phyloP scores from a whole-genome alignment of 2,329 filamentous ascomycete genomes.

The Neonectria punicea region DNA sequence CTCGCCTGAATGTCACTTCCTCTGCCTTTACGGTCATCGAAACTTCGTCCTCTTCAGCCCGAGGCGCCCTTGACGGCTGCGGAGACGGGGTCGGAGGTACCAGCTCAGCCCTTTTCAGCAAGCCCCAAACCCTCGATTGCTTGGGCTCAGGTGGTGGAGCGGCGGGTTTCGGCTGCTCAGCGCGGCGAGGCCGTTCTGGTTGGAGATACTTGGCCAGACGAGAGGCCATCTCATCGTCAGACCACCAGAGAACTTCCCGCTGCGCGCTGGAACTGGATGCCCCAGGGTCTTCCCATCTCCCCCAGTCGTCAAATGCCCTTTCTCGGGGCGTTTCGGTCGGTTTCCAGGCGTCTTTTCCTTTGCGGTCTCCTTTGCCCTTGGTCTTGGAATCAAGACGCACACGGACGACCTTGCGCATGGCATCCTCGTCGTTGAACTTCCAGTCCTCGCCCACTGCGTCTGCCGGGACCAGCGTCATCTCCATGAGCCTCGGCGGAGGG shows the following conservation, averaged over 20 bases:
- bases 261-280: neutral
- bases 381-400: constrained; percentile 37
- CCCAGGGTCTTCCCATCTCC: constrained; percentile 50
- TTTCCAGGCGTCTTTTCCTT: constrained; percentile 16
- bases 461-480: constrained; percentile 58
- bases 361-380: constrained; percentile 23
- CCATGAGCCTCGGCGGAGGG: constrained; percentile 48
- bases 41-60: constrained; percentile 39
- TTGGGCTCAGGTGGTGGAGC: constrained; percentile 48
- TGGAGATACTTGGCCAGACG: constrained; percentile 58
- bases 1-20: constrained; percentile 61
- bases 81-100: constrained; percentile 6
- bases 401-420: constrained; percentile 46
- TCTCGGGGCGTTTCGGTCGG: neutral
- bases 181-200: constrained; percentile 42
- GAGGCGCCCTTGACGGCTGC: constrained; percentile 11
- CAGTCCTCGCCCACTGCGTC: constrained; percentile 51
- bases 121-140: constrained; percentile 48
- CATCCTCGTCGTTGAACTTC: constrained; percentile 48
- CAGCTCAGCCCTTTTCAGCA: constrained; percentile 44
- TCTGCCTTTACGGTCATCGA: constrained; percentile 56
- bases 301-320: constrained; percentile 58
- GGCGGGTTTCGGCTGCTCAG: constrained; percentile 41
- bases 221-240: constrained; percentile 56
- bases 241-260: constrained; percentile 55